Evolutionary conservation across 345 rosid species (phyloP).

Genomic region (Hypericum androsaemum): DNA sequence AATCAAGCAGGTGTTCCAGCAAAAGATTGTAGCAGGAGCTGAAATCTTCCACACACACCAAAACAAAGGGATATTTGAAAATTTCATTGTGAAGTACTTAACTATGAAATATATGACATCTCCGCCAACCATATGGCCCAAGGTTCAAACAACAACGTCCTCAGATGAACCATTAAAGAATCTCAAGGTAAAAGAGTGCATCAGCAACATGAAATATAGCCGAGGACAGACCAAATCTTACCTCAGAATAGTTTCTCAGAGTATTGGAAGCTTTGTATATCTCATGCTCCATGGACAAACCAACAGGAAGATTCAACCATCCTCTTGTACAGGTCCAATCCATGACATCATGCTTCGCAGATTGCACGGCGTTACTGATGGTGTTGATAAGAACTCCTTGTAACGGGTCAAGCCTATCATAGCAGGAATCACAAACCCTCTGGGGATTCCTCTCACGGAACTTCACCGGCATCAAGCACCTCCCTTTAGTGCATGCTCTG

Average conservation of each 20-base stretch:
- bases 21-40: no score
- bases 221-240: background rate
- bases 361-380: constrained; percentile 86
- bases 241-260: constrained; percentile 47
- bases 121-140: no score
- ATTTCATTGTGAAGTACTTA: no score
- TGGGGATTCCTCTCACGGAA: constrained; percentile 89
- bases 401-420: constrained; percentile 90
- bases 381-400: constrained; percentile 70
- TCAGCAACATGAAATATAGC: no score
- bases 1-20: no score
- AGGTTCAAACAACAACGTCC: no score
- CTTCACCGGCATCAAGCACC: constrained; percentile 69
- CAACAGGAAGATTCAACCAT: constrained; percentile 90
- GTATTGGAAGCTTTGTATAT: constrained; percentile 85
- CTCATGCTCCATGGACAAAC: constrained; percentile 91
- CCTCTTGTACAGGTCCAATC: constrained; percentile 94
- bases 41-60: no score
- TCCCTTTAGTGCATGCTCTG: constrained; percentile 68
- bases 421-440: constrained; percentile 88
- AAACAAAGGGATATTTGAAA: no score
- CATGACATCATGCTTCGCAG: constrained; percentile 82
- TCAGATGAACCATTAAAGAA: no score
- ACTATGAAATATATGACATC: no score
- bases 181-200: no score